Evolutionary conservation across 352 stramenopile species (phyloP), one percentile per base, ranked within the genome.

Genomic region (Phytophthora rubi): DNA sequence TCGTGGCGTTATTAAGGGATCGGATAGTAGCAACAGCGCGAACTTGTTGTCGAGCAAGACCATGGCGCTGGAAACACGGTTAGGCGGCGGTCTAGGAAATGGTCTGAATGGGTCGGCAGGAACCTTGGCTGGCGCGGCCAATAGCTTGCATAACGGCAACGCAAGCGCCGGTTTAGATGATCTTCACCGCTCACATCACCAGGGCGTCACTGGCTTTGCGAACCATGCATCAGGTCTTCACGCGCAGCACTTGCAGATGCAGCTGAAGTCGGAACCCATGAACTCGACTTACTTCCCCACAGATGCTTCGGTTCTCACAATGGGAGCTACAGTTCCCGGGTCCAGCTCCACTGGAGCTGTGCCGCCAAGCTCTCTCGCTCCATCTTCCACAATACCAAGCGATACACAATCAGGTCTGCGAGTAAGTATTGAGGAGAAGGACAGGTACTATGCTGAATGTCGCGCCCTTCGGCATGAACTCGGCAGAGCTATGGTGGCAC

Each of bases 21-120:
- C 82, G 0, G 83, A 91, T 62, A 91, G 79, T 64, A 77, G 70
- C 51, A 93, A 93, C 54, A 93, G 85, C 42, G 85, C 85, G 3
- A 93, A 90, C 51, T 83, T 93, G 6, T 51, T 93, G n/a, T 81
- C 85, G 18, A 90, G 69, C 60, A 93, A 91, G 55, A 88, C 76
- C 0, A 82, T 91, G 75, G 85, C 85, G 30, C 53, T 93, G 8
- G 85, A 93, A 70, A 90, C 85, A 12, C 81, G 85, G 51, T 76
- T 93, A 73, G 80, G 77, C 30, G 77, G 77, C 52, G 59, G 70
- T 37, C n/a, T 81, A 57, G 62, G 67, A 63, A 84, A 78, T 28
- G 70, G 75, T 16, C 21, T 65, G 32, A 82, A 77, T 42, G 73
- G 65, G 15, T 65, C 69, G 10, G 53, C 59, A 44, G 69, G 59